Conservation (phyloP, 495 filamentous ascomycete species). For the Penicillium paradoxum region DNA sequence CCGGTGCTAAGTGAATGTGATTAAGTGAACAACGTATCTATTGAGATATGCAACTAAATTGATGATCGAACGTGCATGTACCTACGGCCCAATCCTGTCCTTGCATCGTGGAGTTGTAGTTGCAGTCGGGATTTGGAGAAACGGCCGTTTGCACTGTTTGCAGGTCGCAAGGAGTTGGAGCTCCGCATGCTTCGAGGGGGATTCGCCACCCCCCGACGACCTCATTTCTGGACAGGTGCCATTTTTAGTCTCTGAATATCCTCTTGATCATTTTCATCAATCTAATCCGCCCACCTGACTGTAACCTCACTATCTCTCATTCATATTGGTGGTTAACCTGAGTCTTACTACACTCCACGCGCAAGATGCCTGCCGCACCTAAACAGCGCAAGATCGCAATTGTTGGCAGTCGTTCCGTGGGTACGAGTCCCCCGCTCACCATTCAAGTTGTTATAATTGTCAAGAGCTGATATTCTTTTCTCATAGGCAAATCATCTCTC, state of each 20-base stretch:
- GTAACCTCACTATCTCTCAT: background rate
- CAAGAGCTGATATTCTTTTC: background rate
- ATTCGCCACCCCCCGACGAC: slow-evolving; percentile 23
- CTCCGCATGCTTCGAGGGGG: slow-evolving; percentile 22
- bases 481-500: slow-evolving; percentile 88
- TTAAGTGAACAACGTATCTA: background rate
- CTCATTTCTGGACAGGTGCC: slow-evolving; percentile 2
- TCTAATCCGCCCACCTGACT: background rate
- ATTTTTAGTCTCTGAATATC: background rate
- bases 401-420: slow-evolving; percentile 94
- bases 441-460: background rate
- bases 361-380: slow-evolving; percentile 70
- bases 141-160: slow-evolving; percentile 30
- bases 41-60: background rate
- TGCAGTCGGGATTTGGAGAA: slow-evolving; percentile 6
- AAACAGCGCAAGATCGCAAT: slow-evolving; percentile 99
- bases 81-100: background rate
- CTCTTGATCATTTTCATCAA: background rate
- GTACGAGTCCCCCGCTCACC: slow-evolving; percentile 47
- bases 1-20: background rate
- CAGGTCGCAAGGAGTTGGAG: slow-evolving; percentile 10
- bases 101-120: background rate
- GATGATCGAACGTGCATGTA: too few relatives aligned
- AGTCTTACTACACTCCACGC: background rate
- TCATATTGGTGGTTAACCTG: background rate